Conservation (phyloP, 257 asterid species). For the Phtheirospermum japonicum region DNA sequence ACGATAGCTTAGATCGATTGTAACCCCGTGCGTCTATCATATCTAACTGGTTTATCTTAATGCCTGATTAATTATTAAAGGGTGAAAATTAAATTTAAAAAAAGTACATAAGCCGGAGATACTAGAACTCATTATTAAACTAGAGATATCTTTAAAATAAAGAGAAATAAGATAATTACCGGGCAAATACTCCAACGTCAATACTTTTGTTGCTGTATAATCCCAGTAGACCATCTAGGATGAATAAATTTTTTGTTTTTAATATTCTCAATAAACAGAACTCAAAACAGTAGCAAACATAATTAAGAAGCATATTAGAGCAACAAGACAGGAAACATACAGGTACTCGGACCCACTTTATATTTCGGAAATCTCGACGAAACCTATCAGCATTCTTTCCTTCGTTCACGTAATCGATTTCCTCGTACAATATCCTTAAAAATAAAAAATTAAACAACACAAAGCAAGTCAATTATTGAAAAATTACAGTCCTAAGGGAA, state of each 20-base stretch:
- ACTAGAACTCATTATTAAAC: background rate
- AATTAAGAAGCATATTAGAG: conserved; percentile 19
- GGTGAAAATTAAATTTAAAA: conserved; percentile 6
- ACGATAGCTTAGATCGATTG: conserved; percentile 67
- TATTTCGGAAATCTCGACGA: conserved; percentile 91
- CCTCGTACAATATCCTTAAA: conserved; percentile 89
- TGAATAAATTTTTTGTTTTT: background rate
- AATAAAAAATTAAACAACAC: conserved; percentile 23
- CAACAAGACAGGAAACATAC: conserved; percentile 63
- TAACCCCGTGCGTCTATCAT: conserved; percentile 63
- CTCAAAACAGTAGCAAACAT: background rate
- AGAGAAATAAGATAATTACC: conserved; percentile 42
- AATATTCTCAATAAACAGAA: conserved; percentile 17
- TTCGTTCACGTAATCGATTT: conserved; percentile 92
- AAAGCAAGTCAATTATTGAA: conserved; percentile 15
- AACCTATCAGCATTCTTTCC: conserved; percentile 97
- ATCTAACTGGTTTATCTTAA: conserved; percentile 81
- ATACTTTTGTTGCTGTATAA: conserved; percentile 76
- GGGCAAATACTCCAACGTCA: conserved; percentile 94
- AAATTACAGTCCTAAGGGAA: too few species aligned
- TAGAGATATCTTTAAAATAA: conserved; percentile 1
- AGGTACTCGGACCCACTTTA: conserved; percentile 98
- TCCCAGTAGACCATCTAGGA: conserved; percentile 88
- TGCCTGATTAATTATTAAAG: conserved; percentile 44
- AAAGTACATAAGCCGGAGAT: too few species aligned